A percentile compares a stretch with the other conserved stretches of the same genome.
These are phyloP conservation scores for Melaleuca alternifolia DNA, from an alignment of 345 rosid genomes.

Conservation along the genomic window DNA sequence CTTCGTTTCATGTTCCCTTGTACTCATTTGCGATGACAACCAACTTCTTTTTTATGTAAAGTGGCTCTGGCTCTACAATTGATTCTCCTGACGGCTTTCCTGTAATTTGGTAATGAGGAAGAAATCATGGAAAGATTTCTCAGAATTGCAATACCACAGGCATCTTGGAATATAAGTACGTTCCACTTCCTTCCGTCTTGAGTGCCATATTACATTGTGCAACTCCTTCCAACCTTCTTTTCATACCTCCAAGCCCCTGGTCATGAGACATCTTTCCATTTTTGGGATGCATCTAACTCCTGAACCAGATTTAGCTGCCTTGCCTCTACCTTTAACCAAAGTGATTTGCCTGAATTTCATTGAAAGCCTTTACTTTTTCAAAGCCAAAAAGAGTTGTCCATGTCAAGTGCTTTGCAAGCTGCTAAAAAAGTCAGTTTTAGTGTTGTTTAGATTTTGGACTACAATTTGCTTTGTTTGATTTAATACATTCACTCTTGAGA, in stretches of 20 bases:
- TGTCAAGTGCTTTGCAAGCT: neutral
- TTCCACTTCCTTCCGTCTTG: neutral
- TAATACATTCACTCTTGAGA: neutral
- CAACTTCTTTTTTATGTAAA: fast-evolving
- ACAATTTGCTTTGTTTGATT: neutral
- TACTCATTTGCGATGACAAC: fast-evolving
- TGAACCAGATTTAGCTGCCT: neutral
- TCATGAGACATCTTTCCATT: neutral
- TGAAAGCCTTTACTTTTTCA: neutral
- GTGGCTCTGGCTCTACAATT: neutral
- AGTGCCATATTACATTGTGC: neutral
- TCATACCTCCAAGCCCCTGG: neutral
- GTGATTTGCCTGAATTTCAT: neutral
- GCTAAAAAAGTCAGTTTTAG: neutral
- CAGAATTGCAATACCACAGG: neutral
- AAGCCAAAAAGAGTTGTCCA: neutral
- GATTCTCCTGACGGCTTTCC: neutral
- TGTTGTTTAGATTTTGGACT: neutral
- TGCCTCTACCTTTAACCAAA: neutral
- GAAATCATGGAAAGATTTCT: neutral
- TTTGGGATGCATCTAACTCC: neutral
- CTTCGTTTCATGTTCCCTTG: neutral
- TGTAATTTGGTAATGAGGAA: neutral
- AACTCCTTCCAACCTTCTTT: neutral
- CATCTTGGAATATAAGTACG: neutral